Evolutionary conservation across 352 stramenopile genomes (phyloP).

Genomic region (Plasmopara viticola): DNA sequence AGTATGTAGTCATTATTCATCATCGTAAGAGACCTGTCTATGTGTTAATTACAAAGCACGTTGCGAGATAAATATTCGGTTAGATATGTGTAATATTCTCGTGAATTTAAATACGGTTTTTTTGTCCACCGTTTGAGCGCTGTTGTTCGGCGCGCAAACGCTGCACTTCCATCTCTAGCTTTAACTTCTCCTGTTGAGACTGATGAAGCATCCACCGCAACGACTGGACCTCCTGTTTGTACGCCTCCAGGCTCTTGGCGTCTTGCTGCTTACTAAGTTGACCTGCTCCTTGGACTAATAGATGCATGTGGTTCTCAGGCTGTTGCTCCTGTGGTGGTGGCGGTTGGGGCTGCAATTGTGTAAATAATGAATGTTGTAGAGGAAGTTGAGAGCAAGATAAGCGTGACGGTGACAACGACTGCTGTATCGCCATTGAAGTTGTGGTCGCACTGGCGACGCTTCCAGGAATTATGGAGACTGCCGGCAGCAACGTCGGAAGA

Average conservation of each 20-base stretch:
- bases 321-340: conserved; percentile 8
- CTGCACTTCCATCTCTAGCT: conserved; percentile 59
- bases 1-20: too few relatives aligned
- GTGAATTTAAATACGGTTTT: neutral
- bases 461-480: conserved; percentile 25
- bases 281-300: conserved; percentile 50
- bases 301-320: conserved; percentile 55
- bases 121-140: neutral
- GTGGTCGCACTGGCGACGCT: conserved; percentile 7
- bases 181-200: conserved; percentile 62
- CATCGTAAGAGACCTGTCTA: too few relatives aligned
- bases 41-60: too few relatives aligned
- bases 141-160: conserved; percentile 52
- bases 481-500: conserved; percentile 51
- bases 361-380: conserved; percentile 36
- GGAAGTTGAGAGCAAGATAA: conserved; percentile 19
- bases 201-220: conserved; percentile 64
- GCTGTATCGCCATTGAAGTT: conserved; percentile 18
- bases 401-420: conserved; percentile 12
- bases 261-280: conserved; percentile 61
- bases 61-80: neutral
- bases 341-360: conserved; percentile 28
- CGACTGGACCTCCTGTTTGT: conserved; percentile 61
- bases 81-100: neutral
- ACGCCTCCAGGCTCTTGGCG: conserved; percentile 39